Evolutionary conservation across 176 grass and related monocot genomes (phyloP).

Genomic region (Carex pumila): DNA sequence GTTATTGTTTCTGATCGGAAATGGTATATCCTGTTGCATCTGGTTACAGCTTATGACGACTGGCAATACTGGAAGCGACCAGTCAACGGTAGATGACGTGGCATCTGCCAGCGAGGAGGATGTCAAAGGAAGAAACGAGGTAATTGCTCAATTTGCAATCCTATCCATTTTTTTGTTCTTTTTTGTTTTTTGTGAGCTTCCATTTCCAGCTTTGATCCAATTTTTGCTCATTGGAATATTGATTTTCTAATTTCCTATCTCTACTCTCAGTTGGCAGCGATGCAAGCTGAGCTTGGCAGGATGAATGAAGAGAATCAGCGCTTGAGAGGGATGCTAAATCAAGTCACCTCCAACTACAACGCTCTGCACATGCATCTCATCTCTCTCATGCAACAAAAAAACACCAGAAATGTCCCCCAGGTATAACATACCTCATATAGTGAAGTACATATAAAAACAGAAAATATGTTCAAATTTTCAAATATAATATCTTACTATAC

Average conservation of each 20-base stretch:
- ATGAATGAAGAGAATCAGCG: conserved; percentile 95
- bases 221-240: background rate
- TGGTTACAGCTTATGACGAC: conserved; percentile 42
- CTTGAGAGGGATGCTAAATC: conserved; percentile 55
- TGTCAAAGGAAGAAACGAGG: conserved; percentile 43
- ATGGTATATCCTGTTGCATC: background rate
- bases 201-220: background rate
- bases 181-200: no score
- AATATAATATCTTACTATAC: background rate
- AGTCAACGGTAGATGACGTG: conserved; percentile 59
- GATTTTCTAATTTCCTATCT: background rate
- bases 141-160: background rate
- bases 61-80: conserved; percentile 63
- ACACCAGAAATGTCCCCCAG: background rate
- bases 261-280: conserved; percentile 38
- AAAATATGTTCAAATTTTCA: no score
- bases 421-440: conserved; percentile 17
- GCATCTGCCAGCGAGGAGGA: conserved; percentile 24
- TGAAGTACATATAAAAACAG: conserved; percentile 3
- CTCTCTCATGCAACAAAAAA: conserved; percentile 52
- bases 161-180: background rate
- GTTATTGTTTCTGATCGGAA: background rate
- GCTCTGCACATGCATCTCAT: conserved; percentile 71
- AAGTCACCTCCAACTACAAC: conserved; percentile 73
- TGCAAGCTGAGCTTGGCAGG: conserved; percentile 60